Percentiles rank a stretch among this genome's conserved stretches.
Conservation (phyloP, 2,329 filamentous ascomycete species). For the Aspergillus texensis region DNA sequence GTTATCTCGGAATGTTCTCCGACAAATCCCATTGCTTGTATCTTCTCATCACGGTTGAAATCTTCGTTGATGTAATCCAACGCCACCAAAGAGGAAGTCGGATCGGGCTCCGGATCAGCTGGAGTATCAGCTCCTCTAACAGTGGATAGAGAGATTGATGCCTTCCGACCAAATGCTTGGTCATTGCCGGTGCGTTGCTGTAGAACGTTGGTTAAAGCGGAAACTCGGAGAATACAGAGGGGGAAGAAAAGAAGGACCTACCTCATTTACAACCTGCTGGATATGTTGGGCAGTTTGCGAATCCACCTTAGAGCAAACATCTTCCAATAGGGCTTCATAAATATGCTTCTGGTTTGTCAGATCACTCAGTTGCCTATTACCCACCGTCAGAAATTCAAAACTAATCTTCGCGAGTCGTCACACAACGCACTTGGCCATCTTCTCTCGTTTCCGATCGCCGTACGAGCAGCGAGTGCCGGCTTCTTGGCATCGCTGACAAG, state of each 20-base stretch:
- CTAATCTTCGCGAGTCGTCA: conserved; percentile 4
- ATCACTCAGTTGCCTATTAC: conserved; percentile 41
- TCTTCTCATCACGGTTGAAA: conserved; percentile 44
- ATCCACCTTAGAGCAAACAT: conserved; percentile 37
- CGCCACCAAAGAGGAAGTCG: conserved; percentile 35
- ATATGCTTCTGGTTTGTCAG: conserved; percentile 40
- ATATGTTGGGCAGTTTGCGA: conserved; percentile 37
- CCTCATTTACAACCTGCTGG: conserved; percentile 37
- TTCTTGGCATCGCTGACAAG: conserved; percentile 47
- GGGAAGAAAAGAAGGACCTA: conserved; percentile 24
- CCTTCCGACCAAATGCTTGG: conserved; percentile 13
- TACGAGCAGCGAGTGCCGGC: conserved; percentile 45
- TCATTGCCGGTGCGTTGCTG: conserved; percentile 19
- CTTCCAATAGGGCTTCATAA: conserved; percentile 39
- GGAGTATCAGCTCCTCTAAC: conserved; percentile 14
- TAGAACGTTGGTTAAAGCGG: not conserved
- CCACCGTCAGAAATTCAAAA: conserved; percentile 14
- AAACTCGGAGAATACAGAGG: not conserved
- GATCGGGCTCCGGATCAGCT: conserved; percentile 17
- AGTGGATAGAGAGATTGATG: conserved; percentile 15
- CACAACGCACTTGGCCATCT: conserved; percentile 43
- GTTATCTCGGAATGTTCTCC: conserved; percentile 49
- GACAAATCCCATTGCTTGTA: conserved; percentile 44
- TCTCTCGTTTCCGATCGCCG: conserved; percentile 48
- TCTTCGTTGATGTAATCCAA: conserved; percentile 48